Percentiles rank a stretch among this genome's conserved stretches.
Conservation (phyloP, 2,329 filamentous ascomycete genomes). For the Tolypocladium ophioglossoides region DNA sequence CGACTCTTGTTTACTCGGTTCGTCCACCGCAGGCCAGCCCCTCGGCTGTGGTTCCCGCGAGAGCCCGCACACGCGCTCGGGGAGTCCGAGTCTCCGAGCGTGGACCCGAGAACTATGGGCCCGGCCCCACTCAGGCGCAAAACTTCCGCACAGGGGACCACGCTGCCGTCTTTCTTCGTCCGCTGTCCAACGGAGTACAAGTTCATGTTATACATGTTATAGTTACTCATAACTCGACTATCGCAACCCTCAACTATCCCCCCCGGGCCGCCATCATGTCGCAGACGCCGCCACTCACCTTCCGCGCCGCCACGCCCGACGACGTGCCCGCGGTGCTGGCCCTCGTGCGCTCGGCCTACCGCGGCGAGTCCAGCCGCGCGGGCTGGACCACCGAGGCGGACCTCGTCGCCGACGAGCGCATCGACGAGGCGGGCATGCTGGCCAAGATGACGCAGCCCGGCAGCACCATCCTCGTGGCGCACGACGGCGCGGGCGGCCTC, state of each 20-base stretch:
- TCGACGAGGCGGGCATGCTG: constrained; percentile 23
- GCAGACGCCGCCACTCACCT: constrained; percentile 15
- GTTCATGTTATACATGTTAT: too few relatives aligned
- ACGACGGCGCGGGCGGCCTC: constrained; percentile 15
- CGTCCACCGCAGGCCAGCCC: background rate
- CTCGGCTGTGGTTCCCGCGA: background rate
- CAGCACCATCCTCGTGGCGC: constrained; percentile 26
- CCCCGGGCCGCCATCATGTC: background rate
- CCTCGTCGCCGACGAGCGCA: constrained; percentile 31
- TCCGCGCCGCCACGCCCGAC: constrained; percentile 22
- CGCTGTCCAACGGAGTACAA: too few relatives aligned
- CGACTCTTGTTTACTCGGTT: too few relatives aligned
- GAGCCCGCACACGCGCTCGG: background rate
- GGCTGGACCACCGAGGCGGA: constrained; percentile 39
- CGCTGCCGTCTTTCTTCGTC: too few relatives aligned
- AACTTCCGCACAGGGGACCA: background rate
- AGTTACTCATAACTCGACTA: too few relatives aligned
- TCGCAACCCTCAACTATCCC: too few relatives aligned
- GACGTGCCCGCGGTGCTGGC: constrained; percentile 22
- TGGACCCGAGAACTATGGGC: background rate
- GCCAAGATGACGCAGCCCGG: constrained; percentile 28
- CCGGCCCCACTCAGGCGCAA: background rate
- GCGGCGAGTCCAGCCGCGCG: constrained; percentile 25
- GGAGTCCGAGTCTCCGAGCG: background rate
- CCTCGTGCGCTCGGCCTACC: constrained; percentile 33